Conservation (phyloP, 2,329 filamentous ascomycete genomes). For the Aulographum hederae region DNA sequence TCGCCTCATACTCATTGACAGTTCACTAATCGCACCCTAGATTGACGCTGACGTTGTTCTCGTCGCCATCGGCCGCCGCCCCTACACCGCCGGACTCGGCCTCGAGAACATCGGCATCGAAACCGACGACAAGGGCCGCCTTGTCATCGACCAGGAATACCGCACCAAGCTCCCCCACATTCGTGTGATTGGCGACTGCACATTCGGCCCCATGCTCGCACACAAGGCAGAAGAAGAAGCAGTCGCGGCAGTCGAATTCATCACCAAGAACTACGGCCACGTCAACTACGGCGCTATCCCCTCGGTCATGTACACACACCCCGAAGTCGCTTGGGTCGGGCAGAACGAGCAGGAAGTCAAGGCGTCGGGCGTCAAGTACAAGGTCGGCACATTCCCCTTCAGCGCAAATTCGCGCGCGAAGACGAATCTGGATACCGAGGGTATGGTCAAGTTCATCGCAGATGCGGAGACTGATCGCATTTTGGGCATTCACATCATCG, state of each 20-base stretch:
- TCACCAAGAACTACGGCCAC: slow-evolving; percentile 93
- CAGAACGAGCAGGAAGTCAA: slow-evolving; percentile 96
- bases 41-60: slow-evolving; percentile 90
- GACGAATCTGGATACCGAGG: slow-evolving; percentile 94
- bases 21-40: slow-evolving; percentile 26
- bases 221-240: slow-evolving; percentile 99
- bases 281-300: slow-evolving; percentile 98
- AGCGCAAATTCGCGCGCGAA: slow-evolving; percentile 95
- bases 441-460: slow-evolving; percentile 90
- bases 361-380: slow-evolving; percentile 76
- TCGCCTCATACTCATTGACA: too few relatives aligned
- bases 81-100: slow-evolving; percentile 81
- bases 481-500: slow-evolving; percentile 90
- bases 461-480: slow-evolving; percentile 94
- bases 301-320: slow-evolving; percentile 98
- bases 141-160: slow-evolving; percentile 97
- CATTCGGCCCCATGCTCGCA: slow-evolving; percentile 95
- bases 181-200: slow-evolving; percentile 87
- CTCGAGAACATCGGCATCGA: slow-evolving; percentile 89
- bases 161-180: slow-evolving; percentile 96
- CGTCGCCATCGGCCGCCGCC: slow-evolving; percentile 87
- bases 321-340: slow-evolving; percentile 96
- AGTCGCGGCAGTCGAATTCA: slow-evolving; percentile 87
- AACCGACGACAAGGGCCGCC: slow-evolving; percentile 77
- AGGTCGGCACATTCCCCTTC: slow-evolving; percentile 89